A percentile compares a stretch with the other conserved stretches of the same genome.
These are phyloP conservation scores for Fusarium clavum DNA, from an alignment of 2,329 filamentous ascomycete genomes.

Conservation along the genomic window DNA sequence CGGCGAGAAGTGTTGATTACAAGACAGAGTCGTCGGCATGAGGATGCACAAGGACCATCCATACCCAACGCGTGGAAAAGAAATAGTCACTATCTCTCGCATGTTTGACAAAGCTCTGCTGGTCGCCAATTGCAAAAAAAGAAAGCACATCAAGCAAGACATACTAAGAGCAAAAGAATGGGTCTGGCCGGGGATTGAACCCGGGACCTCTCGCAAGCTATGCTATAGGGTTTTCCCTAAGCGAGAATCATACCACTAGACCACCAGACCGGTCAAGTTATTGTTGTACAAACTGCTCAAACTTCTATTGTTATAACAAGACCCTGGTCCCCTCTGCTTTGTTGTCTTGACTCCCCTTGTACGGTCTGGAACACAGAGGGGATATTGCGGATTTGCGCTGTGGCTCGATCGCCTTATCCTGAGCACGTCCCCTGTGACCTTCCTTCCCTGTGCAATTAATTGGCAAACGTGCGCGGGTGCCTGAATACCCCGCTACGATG, in stretches of 20 bases:
- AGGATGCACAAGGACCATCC: accelerated
- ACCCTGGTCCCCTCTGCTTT: not conserved
- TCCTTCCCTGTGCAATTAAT: not conserved
- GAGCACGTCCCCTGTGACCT: not conserved
- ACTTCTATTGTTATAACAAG: too few species aligned
- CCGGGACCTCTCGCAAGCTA: constrained; percentile 59
- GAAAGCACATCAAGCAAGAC: not conserved
- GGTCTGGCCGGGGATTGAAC: constrained; percentile 61
- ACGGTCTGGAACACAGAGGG: not conserved
- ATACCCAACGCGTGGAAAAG: not conserved
- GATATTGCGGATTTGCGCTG: not conserved
- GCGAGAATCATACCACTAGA: constrained; percentile 79
- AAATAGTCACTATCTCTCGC: not conserved
- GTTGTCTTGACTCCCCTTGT: not conserved
- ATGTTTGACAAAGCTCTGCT: not conserved
- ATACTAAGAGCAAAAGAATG: constrained; percentile 34
- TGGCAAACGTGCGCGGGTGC: not conserved
- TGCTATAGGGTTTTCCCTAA: constrained; percentile 65
- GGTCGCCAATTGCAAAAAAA: not conserved
- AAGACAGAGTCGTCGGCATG: not conserved
- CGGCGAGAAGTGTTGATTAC: constrained; percentile 60
- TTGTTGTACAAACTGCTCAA: not conserved
- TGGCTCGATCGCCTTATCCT: not conserved
- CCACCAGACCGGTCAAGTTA: constrained; percentile 59
- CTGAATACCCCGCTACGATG: not conserved